phyloP scores from a whole-genome alignment of 1,284 basidiomycete genomes.

The Ceratobasidium sp. region DNA sequence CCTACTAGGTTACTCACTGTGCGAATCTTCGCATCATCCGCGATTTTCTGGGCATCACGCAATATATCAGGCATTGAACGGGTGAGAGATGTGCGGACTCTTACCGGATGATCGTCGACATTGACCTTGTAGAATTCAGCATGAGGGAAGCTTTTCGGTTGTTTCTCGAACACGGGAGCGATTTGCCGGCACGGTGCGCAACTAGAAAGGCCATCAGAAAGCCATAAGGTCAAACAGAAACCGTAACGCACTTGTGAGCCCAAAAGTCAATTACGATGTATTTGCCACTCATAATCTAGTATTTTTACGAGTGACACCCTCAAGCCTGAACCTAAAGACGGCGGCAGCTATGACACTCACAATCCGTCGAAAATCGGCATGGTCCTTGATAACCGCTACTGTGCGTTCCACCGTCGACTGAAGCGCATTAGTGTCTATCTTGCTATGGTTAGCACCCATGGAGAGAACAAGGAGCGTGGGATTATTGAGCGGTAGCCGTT shows the following conservation, averaged over 20 bases:
- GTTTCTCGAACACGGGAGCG: slow-evolving; percentile 41
- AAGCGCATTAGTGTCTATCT: slow-evolving; percentile 28
- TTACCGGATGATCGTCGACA: slow-evolving; percentile 38
- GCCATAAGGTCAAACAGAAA: background rate
- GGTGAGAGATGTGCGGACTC: background rate
- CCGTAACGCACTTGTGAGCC: slow-evolving; percentile 31
- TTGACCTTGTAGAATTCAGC: slow-evolving; percentile 43
- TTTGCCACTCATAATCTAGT: slow-evolving; percentile 31
- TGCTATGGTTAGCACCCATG: slow-evolving; percentile 36
- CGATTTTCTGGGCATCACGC: slow-evolving; percentile 54
- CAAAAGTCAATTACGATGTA: slow-evolving; percentile 34
- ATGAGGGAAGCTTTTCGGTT: slow-evolving; percentile 27
- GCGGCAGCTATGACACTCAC: background rate
- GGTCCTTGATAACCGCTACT: slow-evolving; percentile 30
- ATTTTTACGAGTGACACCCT: background rate
- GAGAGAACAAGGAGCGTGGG: slow-evolving; percentile 26
- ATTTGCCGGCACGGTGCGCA: slow-evolving; percentile 41
- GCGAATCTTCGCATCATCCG: slow-evolving; percentile 72
- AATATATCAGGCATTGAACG: slow-evolving; percentile 30
- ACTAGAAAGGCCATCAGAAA: background rate
- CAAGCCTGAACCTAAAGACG: background rate
- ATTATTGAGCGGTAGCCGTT: background rate
- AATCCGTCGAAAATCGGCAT: slow-evolving; percentile 26
- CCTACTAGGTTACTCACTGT: slow-evolving; percentile 57
- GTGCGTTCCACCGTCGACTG: slow-evolving; percentile 35